Conservation (phyloP, 2,329 filamentous ascomycete genomes). For the Westerdykella ornata region DNA sequence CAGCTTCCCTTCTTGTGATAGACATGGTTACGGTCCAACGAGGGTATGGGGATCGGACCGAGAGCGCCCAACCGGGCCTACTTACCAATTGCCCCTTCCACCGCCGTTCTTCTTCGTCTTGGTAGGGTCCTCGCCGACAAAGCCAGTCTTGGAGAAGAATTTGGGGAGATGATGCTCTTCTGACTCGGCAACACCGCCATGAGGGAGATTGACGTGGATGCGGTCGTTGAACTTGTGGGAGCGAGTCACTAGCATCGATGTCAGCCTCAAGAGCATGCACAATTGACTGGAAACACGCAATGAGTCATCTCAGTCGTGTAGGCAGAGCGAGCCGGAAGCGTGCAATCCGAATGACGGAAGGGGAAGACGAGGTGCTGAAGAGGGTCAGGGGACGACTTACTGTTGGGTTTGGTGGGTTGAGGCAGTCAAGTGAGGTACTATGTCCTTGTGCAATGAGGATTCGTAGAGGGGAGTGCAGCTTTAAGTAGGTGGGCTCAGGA, state of each 20-base stretch:
- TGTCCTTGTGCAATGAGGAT: not conserved
- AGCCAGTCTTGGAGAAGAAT: conserved; percentile 86
- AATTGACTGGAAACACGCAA: not conserved
- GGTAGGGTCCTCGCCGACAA: conserved; percentile 74
- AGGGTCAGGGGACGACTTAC: conserved; percentile 19
- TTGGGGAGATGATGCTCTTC: conserved; percentile 74
- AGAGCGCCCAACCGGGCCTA: conserved; percentile 4
- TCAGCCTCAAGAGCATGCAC: not conserved
- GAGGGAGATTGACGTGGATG: conserved; percentile 73
- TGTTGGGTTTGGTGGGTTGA: conserved; percentile 15
- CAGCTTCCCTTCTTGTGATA: conserved; percentile 7
- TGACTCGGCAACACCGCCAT: conserved; percentile 60
- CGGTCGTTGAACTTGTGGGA: conserved; percentile 94
- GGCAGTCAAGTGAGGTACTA: conserved; percentile 20
- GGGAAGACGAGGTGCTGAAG: not conserved
- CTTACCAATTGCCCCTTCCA: conserved; percentile 91
- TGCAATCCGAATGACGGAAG: not conserved
- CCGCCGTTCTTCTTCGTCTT: conserved; percentile 96
- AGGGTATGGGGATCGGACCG: conserved; percentile 1
- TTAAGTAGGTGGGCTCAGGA: conserved; percentile 12
- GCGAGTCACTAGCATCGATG: conserved; percentile 71
- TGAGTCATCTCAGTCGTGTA: not conserved
- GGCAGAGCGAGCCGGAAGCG: not conserved
- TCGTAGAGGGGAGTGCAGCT: not conserved
- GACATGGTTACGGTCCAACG: conserved; percentile 1